Evolutionary conservation across 2,329 filamentous ascomycete genomes (phyloP).

Genomic region (Aspergillus aculeatus): DNA sequence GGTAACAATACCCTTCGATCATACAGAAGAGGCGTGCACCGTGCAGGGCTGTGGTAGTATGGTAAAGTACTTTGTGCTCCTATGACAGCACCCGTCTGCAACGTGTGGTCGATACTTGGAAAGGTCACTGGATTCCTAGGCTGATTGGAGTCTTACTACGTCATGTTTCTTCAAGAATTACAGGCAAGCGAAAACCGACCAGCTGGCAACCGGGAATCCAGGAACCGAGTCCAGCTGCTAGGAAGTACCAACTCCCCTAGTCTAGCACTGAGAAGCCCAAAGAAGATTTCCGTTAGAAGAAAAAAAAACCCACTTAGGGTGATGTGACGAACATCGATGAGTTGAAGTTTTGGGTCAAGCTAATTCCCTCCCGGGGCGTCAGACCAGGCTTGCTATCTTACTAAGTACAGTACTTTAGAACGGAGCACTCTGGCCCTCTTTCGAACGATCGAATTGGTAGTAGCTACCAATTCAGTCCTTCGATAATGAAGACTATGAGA

Average conservation of each 20-base stretch:
- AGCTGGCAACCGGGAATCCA: neutral
- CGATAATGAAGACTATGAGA: too few species aligned
- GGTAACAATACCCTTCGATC: neutral
- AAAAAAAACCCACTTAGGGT: neutral
- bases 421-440: neutral
- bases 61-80: neutral
- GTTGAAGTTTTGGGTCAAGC: neutral
- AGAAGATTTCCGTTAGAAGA: neutral
- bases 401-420: neutral
- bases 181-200: neutral
- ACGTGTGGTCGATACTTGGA: neutral
- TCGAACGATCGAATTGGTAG: neutral
- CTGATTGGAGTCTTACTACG: neutral
- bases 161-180: neutral
- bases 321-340: neutral
- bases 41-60: neutral
- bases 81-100: conserved; percentile 3
- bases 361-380: neutral
- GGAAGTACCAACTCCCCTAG: neutral
- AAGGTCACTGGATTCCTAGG: neutral
- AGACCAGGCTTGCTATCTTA: neutral
- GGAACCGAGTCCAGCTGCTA: neutral
- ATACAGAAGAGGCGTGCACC: too few species aligned
- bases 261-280: neutral
- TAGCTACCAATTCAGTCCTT: neutral